Conservation (phyloP, 1,139 yeast species). For the Nematodospora anomalae region DNA sequence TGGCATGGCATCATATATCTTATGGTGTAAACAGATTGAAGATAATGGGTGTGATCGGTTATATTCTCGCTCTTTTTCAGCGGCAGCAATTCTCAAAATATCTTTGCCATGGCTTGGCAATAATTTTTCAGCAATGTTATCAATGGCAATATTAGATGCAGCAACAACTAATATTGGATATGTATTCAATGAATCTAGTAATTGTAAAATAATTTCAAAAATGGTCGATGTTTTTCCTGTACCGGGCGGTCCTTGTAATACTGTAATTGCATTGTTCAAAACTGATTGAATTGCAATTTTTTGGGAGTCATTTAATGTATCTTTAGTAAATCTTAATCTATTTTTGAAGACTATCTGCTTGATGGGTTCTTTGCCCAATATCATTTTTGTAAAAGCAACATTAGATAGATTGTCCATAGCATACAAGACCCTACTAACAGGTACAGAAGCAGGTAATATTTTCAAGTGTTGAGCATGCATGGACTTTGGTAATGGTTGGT, state of each 20-base stretch:
- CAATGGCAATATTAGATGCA: slow-evolving; percentile 75
- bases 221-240: slow-evolving; percentile 69
- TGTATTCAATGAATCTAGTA: slow-evolving; percentile 53
- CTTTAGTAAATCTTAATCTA: slow-evolving; percentile 48
- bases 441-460: slow-evolving; percentile 62
- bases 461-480: slow-evolving; percentile 42
- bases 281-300: slow-evolving; percentile 68
- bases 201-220: slow-evolving; percentile 63
- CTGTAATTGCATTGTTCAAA: slow-evolving; percentile 63
- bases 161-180: slow-evolving; percentile 73
- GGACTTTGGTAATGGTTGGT: slow-evolving; percentile 45
- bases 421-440: slow-evolving; percentile 58
- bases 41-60: slow-evolving; percentile 53
- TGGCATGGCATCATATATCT: slow-evolving; percentile 52
- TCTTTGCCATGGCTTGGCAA: slow-evolving; percentile 47
- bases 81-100: slow-evolving; percentile 60
- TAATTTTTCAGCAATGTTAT: slow-evolving; percentile 71
- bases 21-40: slow-evolving; percentile 63
- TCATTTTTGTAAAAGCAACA: slow-evolving; percentile 55
- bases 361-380: slow-evolving; percentile 61
- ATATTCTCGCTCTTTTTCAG: slow-evolving; percentile 63
- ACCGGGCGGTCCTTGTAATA: slow-evolving; percentile 69
- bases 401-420: slow-evolving; percentile 64
- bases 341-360: slow-evolving; percentile 59
- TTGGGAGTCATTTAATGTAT: slow-evolving; percentile 61